Conservation (phyloP, 1,284 basidiomycete species). For the Ceratobasidium sp. region DNA sequence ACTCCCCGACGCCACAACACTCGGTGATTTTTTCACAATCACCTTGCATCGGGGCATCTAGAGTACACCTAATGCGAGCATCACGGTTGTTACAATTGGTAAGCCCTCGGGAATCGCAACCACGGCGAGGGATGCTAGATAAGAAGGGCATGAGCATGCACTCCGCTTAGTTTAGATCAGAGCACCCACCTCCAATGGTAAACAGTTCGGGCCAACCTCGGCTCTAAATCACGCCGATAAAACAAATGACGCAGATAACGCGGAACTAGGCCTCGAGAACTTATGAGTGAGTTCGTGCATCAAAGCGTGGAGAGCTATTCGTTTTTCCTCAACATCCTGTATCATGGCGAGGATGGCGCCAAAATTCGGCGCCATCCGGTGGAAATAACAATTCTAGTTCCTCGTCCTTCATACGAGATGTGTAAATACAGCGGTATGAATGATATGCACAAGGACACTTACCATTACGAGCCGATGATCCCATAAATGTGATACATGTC, state of each 20-base stretch:
- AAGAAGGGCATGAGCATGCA: background rate
- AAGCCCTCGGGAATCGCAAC: slow-evolving; percentile 97
- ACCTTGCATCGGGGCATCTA: slow-evolving; percentile 95
- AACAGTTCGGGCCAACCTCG: slow-evolving; percentile 98
- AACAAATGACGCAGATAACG: slow-evolving; percentile 92
- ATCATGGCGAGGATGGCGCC: slow-evolving; percentile 98
- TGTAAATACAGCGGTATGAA: slow-evolving; percentile 26
- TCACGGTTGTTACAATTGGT: slow-evolving; percentile 97
- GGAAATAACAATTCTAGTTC: slow-evolving; percentile 89
- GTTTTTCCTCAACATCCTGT: slow-evolving; percentile 95
- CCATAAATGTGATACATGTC: slow-evolving; percentile 95
- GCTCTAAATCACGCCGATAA: slow-evolving; percentile 89
- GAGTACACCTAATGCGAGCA: slow-evolving; percentile 92
- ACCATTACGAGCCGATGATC: slow-evolving; percentile 94
- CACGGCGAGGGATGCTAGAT: slow-evolving; percentile 90
- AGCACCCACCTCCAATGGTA: slow-evolving; percentile 87
- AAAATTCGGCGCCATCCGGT: slow-evolving; percentile 89
- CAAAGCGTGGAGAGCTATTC: slow-evolving; percentile 92
- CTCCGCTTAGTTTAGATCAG: background rate
- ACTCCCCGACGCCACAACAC: slow-evolving; percentile 93
- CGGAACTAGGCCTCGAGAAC: slow-evolving; percentile 89
- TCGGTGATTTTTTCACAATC: slow-evolving; percentile 96
- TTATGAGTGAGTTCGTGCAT: slow-evolving; percentile 98
- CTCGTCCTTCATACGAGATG: slow-evolving; percentile 70
- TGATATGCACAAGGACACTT: slow-evolving; percentile 51